Evolutionary conservation across 768 basidiomycete genomes (phyloP).

Genomic region (Kwoniella bestiolae): DNA sequence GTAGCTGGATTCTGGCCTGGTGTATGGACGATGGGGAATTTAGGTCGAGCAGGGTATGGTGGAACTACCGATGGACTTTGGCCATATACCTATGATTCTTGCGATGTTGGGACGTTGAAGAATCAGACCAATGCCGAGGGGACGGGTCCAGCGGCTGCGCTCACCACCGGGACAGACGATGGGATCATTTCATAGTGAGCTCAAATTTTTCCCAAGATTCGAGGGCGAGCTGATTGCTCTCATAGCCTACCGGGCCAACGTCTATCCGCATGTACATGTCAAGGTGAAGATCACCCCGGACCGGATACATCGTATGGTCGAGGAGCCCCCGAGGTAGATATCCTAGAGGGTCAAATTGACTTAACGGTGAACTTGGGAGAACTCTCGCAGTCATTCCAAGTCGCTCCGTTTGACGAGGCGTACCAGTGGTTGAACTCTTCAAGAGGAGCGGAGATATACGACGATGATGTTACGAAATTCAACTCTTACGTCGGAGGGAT

Average conservation of each 20-base stretch:
- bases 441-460: slow-evolving; percentile 44
- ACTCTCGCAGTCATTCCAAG: slow-evolving; percentile 80
- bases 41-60: slow-evolving; percentile 86
- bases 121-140: slow-evolving; percentile 43
- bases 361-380: slow-evolving; percentile 58
- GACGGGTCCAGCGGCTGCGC: slow-evolving; percentile 42
- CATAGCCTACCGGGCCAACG: slow-evolving; percentile 76
- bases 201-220: neutral
- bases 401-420: slow-evolving; percentile 70
- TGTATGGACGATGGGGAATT: slow-evolving; percentile 83
- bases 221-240: neutral
- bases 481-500: slow-evolving; percentile 59
- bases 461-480: slow-evolving; percentile 54
- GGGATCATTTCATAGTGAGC: slow-evolving; percentile 46
- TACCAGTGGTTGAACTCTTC: slow-evolving; percentile 63
- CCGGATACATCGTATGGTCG: slow-evolving; percentile 81
- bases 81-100: slow-evolving; percentile 83
- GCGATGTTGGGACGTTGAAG: slow-evolving; percentile 80
- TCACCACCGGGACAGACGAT: too few species aligned
- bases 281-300: slow-evolving; percentile 82
- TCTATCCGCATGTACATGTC: slow-evolving; percentile 85
- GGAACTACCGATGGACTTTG: slow-evolving; percentile 83
- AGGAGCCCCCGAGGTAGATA: slow-evolving; percentile 84
- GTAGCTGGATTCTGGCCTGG: slow-evolving; percentile 72
- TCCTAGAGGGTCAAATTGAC: slow-evolving; percentile 72